Evolutionary conservation across 805 yeast genomes (phyloP).

Genomic region (Cyberlindnera maclurae): DNA sequence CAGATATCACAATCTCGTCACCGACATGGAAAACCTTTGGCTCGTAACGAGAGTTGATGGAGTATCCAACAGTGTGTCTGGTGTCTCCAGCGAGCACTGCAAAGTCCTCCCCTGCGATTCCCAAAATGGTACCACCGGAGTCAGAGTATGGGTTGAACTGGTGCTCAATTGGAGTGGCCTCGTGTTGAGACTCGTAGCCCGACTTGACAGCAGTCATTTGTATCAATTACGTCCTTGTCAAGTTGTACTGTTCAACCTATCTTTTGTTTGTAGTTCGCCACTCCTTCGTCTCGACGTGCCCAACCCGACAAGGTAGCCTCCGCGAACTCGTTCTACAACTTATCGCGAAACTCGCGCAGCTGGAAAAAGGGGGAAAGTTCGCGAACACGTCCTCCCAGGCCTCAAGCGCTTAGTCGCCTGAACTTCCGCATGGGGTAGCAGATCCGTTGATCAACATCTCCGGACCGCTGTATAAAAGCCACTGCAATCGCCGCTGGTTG

Average conservation of each 20-base stretch:
- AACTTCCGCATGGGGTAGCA: too few species aligned
- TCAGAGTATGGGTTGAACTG: constrained; percentile 89
- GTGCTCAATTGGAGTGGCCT: constrained; percentile 72
- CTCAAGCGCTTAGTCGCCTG: too few species aligned
- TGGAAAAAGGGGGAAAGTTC: too few species aligned
- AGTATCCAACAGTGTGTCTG: constrained; percentile 91
- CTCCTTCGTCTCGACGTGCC: not conserved
- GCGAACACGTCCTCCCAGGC: not conserved
- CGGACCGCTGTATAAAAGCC: too few species aligned
- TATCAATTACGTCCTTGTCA: not conserved
- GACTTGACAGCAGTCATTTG: constrained; percentile 45
- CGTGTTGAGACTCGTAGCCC: constrained; percentile 53
- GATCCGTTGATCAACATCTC: too few species aligned
- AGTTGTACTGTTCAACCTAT: not conserved
- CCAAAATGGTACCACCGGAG: constrained; percentile 95
- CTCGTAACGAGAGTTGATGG: constrained; percentile 87
- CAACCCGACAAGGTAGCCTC: not conserved
- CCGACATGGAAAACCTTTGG: constrained; percentile 88
- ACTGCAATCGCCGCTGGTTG: too few species aligned
- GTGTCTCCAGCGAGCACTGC: constrained; percentile 98
- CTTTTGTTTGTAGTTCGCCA: not conserved
- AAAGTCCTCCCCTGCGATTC: constrained; percentile 96
- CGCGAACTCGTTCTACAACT: constrained; percentile 2
- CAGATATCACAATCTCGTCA: constrained; percentile 78
- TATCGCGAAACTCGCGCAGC: too few species aligned